Conservation (phyloP, 140 eudicot genomes). For the Anethum foeniculum region DNA sequence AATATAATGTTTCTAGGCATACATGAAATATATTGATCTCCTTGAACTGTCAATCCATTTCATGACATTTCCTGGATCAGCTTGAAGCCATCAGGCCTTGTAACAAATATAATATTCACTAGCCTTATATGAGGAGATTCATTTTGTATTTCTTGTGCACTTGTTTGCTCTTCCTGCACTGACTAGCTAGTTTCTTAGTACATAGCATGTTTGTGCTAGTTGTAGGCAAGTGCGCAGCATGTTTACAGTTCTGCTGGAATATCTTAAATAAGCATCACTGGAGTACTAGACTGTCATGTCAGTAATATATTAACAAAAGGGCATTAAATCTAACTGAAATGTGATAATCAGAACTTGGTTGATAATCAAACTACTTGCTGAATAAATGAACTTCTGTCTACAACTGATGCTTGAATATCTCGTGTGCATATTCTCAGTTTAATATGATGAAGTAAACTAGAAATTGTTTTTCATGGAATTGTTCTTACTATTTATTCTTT, state of each 20-base stretch:
- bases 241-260: neutral
- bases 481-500: slow-evolving; percentile 8
- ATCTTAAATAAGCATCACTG: neutral
- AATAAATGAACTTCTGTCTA: neutral
- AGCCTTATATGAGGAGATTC: neutral
- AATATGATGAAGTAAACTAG: neutral
- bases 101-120: neutral
- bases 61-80: neutral
- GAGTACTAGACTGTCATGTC: neutral
- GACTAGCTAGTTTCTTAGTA: neutral
- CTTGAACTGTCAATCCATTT: neutral
- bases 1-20: neutral
- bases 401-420: neutral
- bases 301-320: neutral
- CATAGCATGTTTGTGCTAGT: neutral
- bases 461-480: neutral
- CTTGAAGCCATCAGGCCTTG: neutral
- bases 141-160: neutral
- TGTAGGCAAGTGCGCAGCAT: neutral
- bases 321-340: neutral
- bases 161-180: neutral
- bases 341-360: neutral
- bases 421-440: neutral
- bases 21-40: neutral
- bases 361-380: neutral